These are phyloP conservation scores for Hippophae gyantsensis DNA, from an alignment of 306 rosid species.

Conservation along the genomic window DNA sequence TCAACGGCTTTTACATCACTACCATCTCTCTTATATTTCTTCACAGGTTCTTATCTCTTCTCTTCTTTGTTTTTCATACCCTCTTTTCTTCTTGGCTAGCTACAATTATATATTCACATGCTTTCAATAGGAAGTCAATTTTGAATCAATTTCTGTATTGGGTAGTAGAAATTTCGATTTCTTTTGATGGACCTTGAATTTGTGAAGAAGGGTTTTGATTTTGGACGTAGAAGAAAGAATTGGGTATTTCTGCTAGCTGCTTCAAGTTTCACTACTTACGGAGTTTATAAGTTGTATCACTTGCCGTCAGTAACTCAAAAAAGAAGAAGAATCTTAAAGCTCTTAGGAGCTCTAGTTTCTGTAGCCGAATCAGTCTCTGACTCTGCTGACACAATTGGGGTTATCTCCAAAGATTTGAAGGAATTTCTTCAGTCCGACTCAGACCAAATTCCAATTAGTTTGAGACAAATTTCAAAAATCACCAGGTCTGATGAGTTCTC, in stretches of 20 bases:
- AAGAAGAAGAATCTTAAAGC: conserved; percentile 43
- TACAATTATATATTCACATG: background rate
- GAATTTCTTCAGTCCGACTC: conserved; percentile 65
- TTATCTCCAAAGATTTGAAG: conserved; percentile 53
- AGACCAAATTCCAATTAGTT: conserved; percentile 53
- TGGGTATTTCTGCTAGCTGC: conserved; percentile 40
- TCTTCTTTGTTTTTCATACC: background rate
- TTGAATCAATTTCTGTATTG: background rate
- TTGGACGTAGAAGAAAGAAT: conserved; percentile 42
- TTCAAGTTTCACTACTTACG: conserved; percentile 48
- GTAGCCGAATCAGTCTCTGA: conserved; percentile 54
- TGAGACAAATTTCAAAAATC: conserved; percentile 65
- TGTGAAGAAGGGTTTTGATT: conserved; percentile 31
- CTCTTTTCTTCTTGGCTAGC: background rate
- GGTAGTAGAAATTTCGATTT: conserved; percentile 8
- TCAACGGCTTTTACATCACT: conserved; percentile 10
- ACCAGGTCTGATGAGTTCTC: conserved; percentile 46
- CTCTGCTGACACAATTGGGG: conserved; percentile 53
- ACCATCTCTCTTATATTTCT: background rate
- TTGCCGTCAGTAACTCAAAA: conserved; percentile 45
- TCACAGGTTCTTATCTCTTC: conserved; percentile 5
- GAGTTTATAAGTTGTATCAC: conserved; percentile 43
- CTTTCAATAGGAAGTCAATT: background rate
- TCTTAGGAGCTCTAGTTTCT: conserved; percentile 41
- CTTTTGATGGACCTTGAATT: conserved; percentile 43